These are phyloP conservation scores for Singerocomus rubriflavus DNA, from an alignment of 1,284 basidiomycete genomes.

Conservation along the genomic window DNA sequence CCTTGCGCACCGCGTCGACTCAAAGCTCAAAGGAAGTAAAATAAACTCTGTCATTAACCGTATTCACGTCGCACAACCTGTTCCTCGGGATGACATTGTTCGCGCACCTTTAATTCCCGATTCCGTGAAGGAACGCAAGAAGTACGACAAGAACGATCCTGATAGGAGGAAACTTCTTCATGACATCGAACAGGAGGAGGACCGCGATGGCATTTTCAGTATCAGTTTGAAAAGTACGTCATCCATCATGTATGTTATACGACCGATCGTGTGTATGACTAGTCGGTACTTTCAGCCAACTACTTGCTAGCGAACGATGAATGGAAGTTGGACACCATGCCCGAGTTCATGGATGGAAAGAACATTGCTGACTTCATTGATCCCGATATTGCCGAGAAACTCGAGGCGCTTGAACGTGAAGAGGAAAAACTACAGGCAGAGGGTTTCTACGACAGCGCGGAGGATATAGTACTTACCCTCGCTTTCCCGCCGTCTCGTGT, in stretches of 20 bases:
- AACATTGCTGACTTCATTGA: conserved; percentile 99
- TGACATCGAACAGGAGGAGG: conserved; percentile 81
- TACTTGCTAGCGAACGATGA: conserved; percentile 89
- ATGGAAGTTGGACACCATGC: conserved; percentile 96
- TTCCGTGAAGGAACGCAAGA: conserved; percentile 68
- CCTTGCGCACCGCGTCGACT: conserved; percentile 88
- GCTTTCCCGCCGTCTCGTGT: neutral
- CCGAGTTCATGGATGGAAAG: conserved; percentile 97
- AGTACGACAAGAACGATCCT: conserved; percentile 85
- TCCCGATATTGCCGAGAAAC: conserved; percentile 95
- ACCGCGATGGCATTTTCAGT: conserved; percentile 87
- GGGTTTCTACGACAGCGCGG: conserved; percentile 92
- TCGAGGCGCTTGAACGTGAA: conserved; percentile 96
- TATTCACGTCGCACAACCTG: conserved; percentile 90
- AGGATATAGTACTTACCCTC: conserved; percentile 64
- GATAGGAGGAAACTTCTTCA: conserved; percentile 66
- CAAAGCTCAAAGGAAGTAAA: conserved; percentile 90
- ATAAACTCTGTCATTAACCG: conserved; percentile 90
- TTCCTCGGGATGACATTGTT: conserved; percentile 81
- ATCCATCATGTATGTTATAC: neutral
- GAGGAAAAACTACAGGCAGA: conserved; percentile 92
- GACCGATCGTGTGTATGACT: neutral
- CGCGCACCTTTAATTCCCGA: conserved; percentile 88
- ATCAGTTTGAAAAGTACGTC: conserved; percentile 81
- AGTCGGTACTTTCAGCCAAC: conserved; percentile 55